Base-by-base conservation (phyloP, 305 asterid genomes). In the Plantago coronopus region DNA sequence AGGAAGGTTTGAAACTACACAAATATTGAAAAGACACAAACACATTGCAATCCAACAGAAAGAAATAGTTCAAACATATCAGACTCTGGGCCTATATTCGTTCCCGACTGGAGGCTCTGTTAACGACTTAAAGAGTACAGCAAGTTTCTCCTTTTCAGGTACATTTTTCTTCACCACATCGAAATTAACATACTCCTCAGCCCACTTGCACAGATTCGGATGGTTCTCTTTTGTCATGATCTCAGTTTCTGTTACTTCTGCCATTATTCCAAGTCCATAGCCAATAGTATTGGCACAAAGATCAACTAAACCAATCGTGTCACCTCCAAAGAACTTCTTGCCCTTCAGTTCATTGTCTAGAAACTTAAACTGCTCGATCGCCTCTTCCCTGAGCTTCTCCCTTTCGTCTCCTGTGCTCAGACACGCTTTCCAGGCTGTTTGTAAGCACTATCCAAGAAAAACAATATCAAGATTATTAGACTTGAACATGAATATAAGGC, bases 151-250 rank as follows among this genome's bases (percentile, higher is more conserved):
- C 60, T 67, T 71, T 0, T 48, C 21, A 4, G 81, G 86, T 20
- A 59, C 10, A 65, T 17, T 62, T 69, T 74, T 68, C 72, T 69
- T 69, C 23, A 77, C 54, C 3, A 59, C n/a, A 29, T 45, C 57
- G 51, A 54, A 11, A 7, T 62, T 67, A 0, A 40, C 40, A 14
- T 34, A 44, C 16, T 59, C 66, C 3, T 72, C 27, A 16, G 54
- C 42, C 79, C 81, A 80, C 58, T n/a, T 67, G 18, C 64, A 61
- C 34, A 80, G 1, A 34, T 67, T 74, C 1, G 86, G 77, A 34
- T 47, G 70, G 17, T 69, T 73, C 0, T 77, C 77, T 18, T 74
- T 18, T 0, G 62, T 74, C 61, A 77, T 7, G 48, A 72, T 4
- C 25, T 72, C 62, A 8, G 67, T 20, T 23, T 60, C 70, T 14